Base-by-base conservation (phyloP, 768 basidiomycete genomes). In the Lactarius quietus region DNA sequence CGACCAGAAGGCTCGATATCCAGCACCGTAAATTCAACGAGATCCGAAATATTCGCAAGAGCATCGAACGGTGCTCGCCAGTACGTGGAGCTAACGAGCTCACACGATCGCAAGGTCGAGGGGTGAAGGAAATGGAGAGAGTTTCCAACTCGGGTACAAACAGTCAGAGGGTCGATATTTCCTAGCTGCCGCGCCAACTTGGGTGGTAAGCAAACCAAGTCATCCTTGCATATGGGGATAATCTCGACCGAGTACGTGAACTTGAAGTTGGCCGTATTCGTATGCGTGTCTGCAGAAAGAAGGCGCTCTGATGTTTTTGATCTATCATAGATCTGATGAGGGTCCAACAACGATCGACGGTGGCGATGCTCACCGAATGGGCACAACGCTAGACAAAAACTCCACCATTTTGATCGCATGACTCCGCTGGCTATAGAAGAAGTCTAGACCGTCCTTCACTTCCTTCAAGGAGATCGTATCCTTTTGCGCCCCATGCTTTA, bases 181-280 rank as follows among this genome's bases (percentile, higher is more conserved):
- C 88, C 86, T 63, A 95, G 79, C 20, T 85, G 78, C 10, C 89
- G 87, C 0, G 97, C 95, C 70, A 89, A 87, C 72, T 93, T 92
- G 14, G 79, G 75, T 3, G 95, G 93, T 39, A 99, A 81, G 74
- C 92, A 93, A 26, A 98, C 90, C 31, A 99, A 84, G 76, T 99
- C 97, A 74, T 98, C 97, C 75, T 98, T 98, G 81, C 97, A 99
- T 62, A 99, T 86, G 0, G 97, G 95, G 5, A 90, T 85, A 73
- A 99, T 97, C 78, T 98, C 96, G 70, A 98, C 92, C 6, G 95
- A 97, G 81, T 93, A 98, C 6, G 95, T 94, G 77, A 92, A 95
- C 78, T 96, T 98, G 83, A 92, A 97, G 77, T 93, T 98, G 38
- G 96, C 91, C 4, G 95, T 97, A 69, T 85, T 86, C 56, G 90